phyloP scores from a whole-genome alignment of 2,329 filamentous ascomycete genomes.

The Fusarium bulbicola region DNA sequence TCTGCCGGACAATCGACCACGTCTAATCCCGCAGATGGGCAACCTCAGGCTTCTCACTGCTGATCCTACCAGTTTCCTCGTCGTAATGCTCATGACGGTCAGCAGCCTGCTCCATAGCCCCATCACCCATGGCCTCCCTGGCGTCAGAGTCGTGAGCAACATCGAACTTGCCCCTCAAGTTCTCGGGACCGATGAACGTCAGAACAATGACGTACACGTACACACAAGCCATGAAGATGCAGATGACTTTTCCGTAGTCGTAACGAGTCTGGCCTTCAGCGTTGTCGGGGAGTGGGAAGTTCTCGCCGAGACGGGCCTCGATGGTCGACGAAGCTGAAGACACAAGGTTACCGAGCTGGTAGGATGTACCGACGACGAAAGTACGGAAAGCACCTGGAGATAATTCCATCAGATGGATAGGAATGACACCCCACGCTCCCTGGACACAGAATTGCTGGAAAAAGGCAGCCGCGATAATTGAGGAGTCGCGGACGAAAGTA shows the following conservation, averaged over 20 bases:
- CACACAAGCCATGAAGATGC: constrained; percentile 90
- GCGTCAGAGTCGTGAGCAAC: constrained; percentile 59
- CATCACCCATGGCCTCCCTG: constrained; percentile 55
- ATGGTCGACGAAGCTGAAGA: constrained; percentile 77
- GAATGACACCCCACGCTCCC: constrained; percentile 80
- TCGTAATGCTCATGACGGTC: constrained; percentile 16
- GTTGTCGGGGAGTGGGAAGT: constrained; percentile 73
- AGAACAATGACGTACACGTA: constrained; percentile 70
- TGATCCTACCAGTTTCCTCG: constrained; percentile 28
- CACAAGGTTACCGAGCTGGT: constrained; percentile 81
- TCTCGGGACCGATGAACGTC: constrained; percentile 70
- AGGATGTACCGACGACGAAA: constrained; percentile 77
- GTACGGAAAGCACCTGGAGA: constrained; percentile 77
- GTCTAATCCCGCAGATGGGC: constrained; percentile 13
- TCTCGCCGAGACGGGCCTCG: constrained; percentile 77
- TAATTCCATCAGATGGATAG: constrained; percentile 81
- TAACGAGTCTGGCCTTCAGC: constrained; percentile 62
- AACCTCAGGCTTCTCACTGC: constrained; percentile 21
- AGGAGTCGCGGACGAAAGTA: constrained; percentile 69
- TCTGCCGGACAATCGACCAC: background rate
- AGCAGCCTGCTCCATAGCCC: constrained; percentile 40
- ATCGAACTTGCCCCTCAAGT: constrained; percentile 61
- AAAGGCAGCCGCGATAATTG: constrained; percentile 81
- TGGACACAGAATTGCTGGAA: constrained; percentile 85
- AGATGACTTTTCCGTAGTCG: constrained; percentile 85